Conservation (phyloP, 1,139 yeast species). For the Spathaspora sp. region DNA sequence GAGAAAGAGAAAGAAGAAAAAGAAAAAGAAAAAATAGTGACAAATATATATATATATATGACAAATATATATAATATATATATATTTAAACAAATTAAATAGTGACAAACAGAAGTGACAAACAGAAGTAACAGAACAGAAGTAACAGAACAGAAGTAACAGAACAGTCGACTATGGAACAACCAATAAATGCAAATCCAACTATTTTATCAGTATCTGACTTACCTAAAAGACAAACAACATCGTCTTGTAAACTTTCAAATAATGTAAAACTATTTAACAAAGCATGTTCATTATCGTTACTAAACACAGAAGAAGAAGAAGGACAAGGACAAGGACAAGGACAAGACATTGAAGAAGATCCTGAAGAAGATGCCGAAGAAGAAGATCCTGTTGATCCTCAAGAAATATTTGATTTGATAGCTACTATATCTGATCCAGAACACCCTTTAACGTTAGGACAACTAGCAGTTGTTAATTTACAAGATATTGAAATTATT, state of each 20-base stretch:
- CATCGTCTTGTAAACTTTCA: background rate
- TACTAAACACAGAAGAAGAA: slow-evolving; percentile 9
- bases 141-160: background rate
- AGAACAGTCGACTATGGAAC: slow-evolving; percentile 42
- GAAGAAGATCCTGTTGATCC: slow-evolving; percentile 72
- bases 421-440: slow-evolving; percentile 91
- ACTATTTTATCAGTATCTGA: slow-evolving; percentile 72
- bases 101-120: background rate
- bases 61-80: background rate
- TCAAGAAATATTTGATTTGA: slow-evolving; percentile 58
- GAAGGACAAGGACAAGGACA: slow-evolving; percentile 3
- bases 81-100: background rate
- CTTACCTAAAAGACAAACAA: slow-evolving; percentile 64
- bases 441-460: slow-evolving; percentile 96
- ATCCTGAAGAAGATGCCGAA: slow-evolving; percentile 34
- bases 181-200: slow-evolving; percentile 91
- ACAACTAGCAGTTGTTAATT: slow-evolving; percentile 89
- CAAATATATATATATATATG: background rate
- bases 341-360: slow-evolving; percentile 12
- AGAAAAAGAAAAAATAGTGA: background rate
- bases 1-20: background rate
- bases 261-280: slow-evolving; percentile 13
- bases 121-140: background rate
- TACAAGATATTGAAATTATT: slow-evolving; percentile 72
- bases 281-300: slow-evolving; percentile 25